Conservation (phyloP, 257 asterid species). For the Fraxinus anomala region DNA sequence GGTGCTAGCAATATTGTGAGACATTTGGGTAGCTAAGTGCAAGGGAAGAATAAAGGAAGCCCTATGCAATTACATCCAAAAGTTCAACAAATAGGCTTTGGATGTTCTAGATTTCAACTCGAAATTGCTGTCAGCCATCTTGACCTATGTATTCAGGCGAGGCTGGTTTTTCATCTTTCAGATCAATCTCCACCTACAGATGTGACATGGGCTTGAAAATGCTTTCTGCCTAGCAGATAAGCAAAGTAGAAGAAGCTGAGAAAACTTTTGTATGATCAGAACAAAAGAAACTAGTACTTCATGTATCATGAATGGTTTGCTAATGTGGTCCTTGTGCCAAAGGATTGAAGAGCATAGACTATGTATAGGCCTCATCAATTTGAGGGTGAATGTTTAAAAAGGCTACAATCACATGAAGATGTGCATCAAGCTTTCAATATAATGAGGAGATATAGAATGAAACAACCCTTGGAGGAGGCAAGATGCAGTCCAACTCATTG, state of each 20-base stretch:
- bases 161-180: not conserved
- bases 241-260: not conserved
- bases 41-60: not conserved
- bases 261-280: not conserved
- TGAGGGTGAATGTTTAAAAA: not conserved
- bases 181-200: not conserved
- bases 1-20: not conserved
- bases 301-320: not conserved
- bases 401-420: not conserved
- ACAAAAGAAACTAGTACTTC: not conserved
- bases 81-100: not conserved
- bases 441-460: constrained; percentile 1
- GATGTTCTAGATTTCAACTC: not conserved
- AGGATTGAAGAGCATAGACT: not conserved
- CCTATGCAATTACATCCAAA: not conserved
- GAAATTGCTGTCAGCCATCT: not conserved
- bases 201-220: not conserved
- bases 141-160: not conserved
- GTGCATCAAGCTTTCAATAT: not conserved
- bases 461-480: not conserved
- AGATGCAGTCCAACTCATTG: not conserved
- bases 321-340: not conserved
- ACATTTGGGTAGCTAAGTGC: not conserved
- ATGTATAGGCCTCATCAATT: not conserved
- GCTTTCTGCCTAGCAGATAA: not conserved